These are phyloP conservation scores for Lolium perenne DNA, from an alignment of 176 grass and related monocot species.

Conservation along the genomic window DNA sequence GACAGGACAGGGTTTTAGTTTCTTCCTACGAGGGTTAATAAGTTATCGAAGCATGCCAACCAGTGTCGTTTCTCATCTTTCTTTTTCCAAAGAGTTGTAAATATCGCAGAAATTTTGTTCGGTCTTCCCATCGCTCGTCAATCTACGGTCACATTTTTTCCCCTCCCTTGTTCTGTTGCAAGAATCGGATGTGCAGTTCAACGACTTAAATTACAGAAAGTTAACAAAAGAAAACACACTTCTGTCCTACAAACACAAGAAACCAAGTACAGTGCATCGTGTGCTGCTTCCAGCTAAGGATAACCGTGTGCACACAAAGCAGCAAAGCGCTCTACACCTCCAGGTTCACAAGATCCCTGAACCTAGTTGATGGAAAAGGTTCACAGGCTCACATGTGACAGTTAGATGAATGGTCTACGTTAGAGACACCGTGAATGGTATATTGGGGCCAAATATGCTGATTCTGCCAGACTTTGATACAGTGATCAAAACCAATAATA, in stretches of 20 bases:
- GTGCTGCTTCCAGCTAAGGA: slow-evolving; percentile 2
- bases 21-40: neutral
- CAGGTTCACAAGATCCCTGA: slow-evolving; percentile 47
- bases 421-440: neutral
- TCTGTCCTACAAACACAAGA: neutral
- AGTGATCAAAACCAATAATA: neutral
- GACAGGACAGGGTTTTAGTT: slow-evolving; percentile 10
- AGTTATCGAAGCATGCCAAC: neutral
- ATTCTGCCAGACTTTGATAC: neutral
- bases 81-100: slow-evolving; percentile 35
- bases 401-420: neutral
- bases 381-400: slow-evolving; percentile 1
- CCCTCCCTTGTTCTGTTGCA: neutral
- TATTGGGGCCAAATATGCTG: slow-evolving; percentile 29
- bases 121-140: neutral
- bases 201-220: neutral
- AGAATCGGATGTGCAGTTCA: neutral
- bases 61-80: neutral
- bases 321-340: neutral
- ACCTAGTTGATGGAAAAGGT: slow-evolving; percentile 34
- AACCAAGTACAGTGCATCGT: neutral
- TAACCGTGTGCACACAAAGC: neutral
- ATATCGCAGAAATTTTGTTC: slow-evolving; percentile 29
- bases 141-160: neutral
- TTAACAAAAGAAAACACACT: neutral